Base-by-base conservation (phyloP, 352 stramenopile species). In the Lagenidium giganteum region DNA sequence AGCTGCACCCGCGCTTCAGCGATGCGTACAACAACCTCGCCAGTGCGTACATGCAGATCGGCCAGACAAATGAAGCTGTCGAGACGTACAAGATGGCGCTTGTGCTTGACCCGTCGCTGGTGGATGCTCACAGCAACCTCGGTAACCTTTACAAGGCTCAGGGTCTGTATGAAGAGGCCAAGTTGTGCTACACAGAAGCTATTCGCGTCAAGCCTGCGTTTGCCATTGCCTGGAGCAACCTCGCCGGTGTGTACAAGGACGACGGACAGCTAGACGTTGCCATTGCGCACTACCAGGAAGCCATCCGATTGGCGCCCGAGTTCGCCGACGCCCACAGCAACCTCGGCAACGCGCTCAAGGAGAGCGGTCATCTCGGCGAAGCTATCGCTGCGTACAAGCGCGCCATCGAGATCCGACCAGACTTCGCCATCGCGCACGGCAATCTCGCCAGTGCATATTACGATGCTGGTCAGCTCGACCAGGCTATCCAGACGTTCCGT, bases 61-160 rank as follows among this genome's bases (percentile, higher is more conserved):
- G 89, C 1, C 85, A 93, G 44, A 84, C 55, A 13, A 60, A 78
- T 33, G 83, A 98, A 42, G 91, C 92, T 9, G 83, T 97, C 16
- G 83, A 96, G 57, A 96, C 87, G 35, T 98, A 97, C 75, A 87
- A 97, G 57, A 96, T 97, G 83, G 91, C 88, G 30, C 62, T 97
- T 2, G 67, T 96, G 38, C 58, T 94, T 4, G 69, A 96, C 34
- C 91, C 87, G 28, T 70, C 70, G 26, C 67, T 97, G 12, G 87
- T 96, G 14, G 91, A 97, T 46, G 92, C 92, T n/a, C 87, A 97
- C 53, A 91, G 71, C 35, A 98, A 98, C 48, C 50, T 98, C n/a
- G 93, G 88, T 18, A 97, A 97, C 47, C 58, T 97, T 20, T 93
- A 95, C 61, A 97, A 96, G 54, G 75, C 85, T 12, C 77, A 95